Conservation (phyloP, 306 rosid genomes). For the Medicago arabica region DNA sequence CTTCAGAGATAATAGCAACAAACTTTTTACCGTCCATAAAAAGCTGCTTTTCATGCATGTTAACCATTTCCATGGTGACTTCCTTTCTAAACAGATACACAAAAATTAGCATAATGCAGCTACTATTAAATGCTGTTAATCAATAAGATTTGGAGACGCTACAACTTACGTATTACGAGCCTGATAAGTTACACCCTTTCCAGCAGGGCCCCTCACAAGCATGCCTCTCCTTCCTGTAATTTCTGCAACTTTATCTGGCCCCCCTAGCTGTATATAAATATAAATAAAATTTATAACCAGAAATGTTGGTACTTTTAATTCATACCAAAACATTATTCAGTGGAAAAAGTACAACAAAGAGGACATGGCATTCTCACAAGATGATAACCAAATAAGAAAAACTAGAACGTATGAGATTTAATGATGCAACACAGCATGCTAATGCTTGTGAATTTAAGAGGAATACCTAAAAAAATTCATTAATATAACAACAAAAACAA, state of each 20-base stretch:
- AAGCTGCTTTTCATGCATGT: slow-evolving; percentile 98
- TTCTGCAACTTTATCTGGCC: slow-evolving; percentile 97
- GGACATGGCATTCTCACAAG: slow-evolving; percentile 4
- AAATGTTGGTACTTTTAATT: slow-evolving; percentile 10
- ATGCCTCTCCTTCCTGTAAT: slow-evolving; percentile 99
- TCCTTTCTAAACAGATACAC: slow-evolving; percentile 72
- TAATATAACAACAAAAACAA: neutral
- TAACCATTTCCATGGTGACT: slow-evolving; percentile 97
- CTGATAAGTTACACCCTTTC: slow-evolving; percentile 97
- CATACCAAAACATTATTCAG: neutral
- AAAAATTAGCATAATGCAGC: slow-evolving; percentile 34
- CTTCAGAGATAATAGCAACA: slow-evolving; percentile 97
- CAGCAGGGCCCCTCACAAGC: slow-evolving; percentile 92
- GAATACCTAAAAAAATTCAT: neutral
- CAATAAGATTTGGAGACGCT: slow-evolving; percentile 12
- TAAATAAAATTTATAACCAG: slow-evolving; percentile 30
- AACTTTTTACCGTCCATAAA: slow-evolving; percentile 96
- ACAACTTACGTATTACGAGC: slow-evolving; percentile 94
- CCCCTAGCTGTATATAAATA: slow-evolving; percentile 75
- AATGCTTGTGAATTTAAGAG: slow-evolving; percentile 10
- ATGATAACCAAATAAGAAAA: slow-evolving; percentile 13
- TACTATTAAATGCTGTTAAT: slow-evolving; percentile 15
- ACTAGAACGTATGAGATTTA: slow-evolving; percentile 19
- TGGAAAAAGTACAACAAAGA: slow-evolving; percentile 2
- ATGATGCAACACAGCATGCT: slow-evolving; percentile 4